Evolutionary conservation across 164 flowering plant species (phyloP), one percentile per base, ranked within the genome.

Genomic region (Stephania yunnanensis): DNA sequence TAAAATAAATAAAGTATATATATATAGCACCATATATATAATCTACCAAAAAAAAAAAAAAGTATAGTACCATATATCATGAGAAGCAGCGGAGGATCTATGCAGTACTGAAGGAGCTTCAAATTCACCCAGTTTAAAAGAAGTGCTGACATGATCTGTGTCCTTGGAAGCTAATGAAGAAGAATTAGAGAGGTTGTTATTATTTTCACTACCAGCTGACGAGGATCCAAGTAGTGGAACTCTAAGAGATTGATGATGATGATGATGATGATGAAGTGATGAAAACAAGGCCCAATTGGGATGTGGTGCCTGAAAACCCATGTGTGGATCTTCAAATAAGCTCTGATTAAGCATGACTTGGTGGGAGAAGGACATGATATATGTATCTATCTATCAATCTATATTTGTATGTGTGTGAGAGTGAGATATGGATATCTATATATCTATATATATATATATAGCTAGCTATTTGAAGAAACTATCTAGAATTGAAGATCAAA

Each of bases 61-160:
- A 25, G 25, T 20, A 31, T 5, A 58, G 42, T 87, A 91, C 95
- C 95, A 91, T 46, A 79, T 75, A 84, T 83, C 84, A 36, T 36
- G 42, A 36, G 42, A 2, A 72, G 84, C n/a, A 66, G 30, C 74
- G 19, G 4, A 17, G n/a, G 87, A 79, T 82, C 81, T 85, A 76
- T 83, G 91, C 77, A 85, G 71, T 44, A 88, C 83, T 65, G 84
- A 80, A 68, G 83, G 81, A 71, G 80, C 78, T 17, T 83, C 87
- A 61, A 86, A 42, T 48, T 76, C 83, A 79, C 80, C 83, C 44
- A 80, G 42, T 70, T 71, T 68, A 71, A 58, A 42, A 44, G 77
- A 1, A 73, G 42, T 36, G 4, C 42, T 36, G 4, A 69, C 5
- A 17, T 52, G 20, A 71, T 81, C 80, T 75, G 78, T 80, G n/a